These are phyloP conservation scores for Elaeagnus macrophylla DNA, from an alignment of 306 rosid species.

Conservation along the genomic window DNA sequence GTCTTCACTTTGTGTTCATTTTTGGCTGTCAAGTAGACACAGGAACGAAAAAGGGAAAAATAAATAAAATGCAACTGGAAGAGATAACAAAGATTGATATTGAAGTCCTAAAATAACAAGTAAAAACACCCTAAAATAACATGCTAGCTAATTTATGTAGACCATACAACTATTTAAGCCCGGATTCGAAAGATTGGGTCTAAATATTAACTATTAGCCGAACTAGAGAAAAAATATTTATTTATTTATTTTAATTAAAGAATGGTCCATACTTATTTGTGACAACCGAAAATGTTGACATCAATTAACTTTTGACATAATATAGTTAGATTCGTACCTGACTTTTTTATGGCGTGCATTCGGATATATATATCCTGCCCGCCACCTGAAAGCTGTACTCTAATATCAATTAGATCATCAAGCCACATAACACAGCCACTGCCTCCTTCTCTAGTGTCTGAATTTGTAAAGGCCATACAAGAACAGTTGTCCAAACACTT, in stretches of 20 bases:
- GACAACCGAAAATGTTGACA: neutral
- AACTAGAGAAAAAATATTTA: too few species aligned
- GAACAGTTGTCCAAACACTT: constrained; percentile 36
- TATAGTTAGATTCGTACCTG: too few species aligned
- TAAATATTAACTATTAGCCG: too few species aligned
- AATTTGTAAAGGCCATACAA: constrained; percentile 41
- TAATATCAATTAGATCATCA: constrained; percentile 32
- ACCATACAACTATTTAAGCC: too few species aligned
- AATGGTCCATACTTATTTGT: constrained; percentile 12
- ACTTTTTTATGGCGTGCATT: constrained; percentile 11
- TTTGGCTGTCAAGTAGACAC: neutral
- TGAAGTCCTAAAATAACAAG: too few species aligned
- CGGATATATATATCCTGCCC: constrained; percentile 31
- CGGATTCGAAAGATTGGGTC: too few species aligned
- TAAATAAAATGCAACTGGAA: neutral
- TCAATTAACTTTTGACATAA: too few species aligned
- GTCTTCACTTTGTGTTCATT: neutral
- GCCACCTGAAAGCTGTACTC: constrained; percentile 10
- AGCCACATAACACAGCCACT: constrained; percentile 55
- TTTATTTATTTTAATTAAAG: neutral
- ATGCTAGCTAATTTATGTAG: too few species aligned
- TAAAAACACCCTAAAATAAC: too few species aligned
- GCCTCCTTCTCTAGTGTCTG: constrained; percentile 32
- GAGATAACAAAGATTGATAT: neutral
- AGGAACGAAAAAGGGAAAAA: neutral